Evolutionary conservation across 108 stramenopile genomes (phyloP).

Genomic region (Skeletonema grethae): DNA sequence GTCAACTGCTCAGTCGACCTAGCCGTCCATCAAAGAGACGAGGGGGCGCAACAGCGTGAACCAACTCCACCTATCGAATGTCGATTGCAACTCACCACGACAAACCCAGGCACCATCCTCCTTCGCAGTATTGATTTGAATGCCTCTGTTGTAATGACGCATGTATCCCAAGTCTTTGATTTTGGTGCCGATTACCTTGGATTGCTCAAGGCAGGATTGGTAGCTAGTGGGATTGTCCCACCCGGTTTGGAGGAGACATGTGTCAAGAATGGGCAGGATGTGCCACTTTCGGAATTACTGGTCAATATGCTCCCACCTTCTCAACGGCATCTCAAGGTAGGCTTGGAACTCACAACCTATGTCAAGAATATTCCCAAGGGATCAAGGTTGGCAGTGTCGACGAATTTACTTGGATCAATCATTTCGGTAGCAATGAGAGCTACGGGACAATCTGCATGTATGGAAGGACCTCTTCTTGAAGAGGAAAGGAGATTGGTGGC

Average conservation of each 20-base stretch:
- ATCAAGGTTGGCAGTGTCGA: constrained; percentile 61
- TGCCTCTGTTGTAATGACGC: constrained; percentile 48
- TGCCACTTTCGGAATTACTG: constrained; percentile 44
- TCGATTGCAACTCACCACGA: constrained; percentile 45
- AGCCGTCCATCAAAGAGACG: no score
- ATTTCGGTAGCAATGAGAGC: constrained; percentile 68
- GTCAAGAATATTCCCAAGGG: constrained; percentile 72
- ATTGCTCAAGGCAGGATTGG: constrained; percentile 59
- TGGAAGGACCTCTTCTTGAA: constrained; percentile 48
- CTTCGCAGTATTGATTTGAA: constrained; percentile 59
- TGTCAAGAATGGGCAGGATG: constrained; percentile 9
- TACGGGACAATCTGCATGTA: constrained; percentile 25
- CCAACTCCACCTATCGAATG: constrained; percentile 63
- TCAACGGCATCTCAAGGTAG: neutral
- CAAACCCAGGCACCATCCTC: constrained; percentile 38
- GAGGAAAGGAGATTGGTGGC: constrained; percentile 60
- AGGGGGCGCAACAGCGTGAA: constrained; percentile 2
- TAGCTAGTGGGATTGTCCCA: constrained; percentile 65
- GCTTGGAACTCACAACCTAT: constrained; percentile 53
- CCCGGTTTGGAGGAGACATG: constrained; percentile 45
- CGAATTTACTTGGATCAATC: constrained; percentile 63
- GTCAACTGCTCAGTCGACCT: no score
- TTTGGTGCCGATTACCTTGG: constrained; percentile 62
- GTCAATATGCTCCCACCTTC: constrained; percentile 29
- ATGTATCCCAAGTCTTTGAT: constrained; percentile 63